These are phyloP conservation scores for Cercophora sp. DNA, from an alignment of 495 filamentous ascomycete genomes.

Conservation along the genomic window DNA sequence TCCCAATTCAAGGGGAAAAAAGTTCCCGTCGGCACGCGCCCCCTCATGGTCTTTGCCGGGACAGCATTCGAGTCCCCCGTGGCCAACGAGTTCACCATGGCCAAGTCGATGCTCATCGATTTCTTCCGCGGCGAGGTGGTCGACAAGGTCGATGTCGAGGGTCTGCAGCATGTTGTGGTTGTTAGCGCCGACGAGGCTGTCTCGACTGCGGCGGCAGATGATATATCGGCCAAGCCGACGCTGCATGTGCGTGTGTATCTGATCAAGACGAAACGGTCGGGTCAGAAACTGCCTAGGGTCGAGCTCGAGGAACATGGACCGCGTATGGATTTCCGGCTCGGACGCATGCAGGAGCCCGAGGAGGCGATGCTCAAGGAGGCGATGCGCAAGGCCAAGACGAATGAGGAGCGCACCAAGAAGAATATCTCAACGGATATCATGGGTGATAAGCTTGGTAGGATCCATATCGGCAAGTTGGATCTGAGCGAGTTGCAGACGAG, in stretches of 20 bases:
- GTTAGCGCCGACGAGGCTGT: constrained; percentile 61
- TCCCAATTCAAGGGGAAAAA: constrained; percentile 78
- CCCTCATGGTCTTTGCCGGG: constrained; percentile 82
- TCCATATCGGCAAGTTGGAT: constrained; percentile 91
- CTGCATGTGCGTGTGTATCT: constrained; percentile 83
- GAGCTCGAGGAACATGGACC: constrained; percentile 96
- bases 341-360: constrained; percentile 74
- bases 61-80: constrained; percentile 76
- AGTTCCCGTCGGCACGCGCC: constrained; percentile 76
- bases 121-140: constrained; percentile 72
- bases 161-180: constrained; percentile 81
- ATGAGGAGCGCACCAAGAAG: constrained; percentile 84
- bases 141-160: constrained; percentile 84
- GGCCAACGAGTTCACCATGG: constrained; percentile 68
- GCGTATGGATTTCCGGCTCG: constrained; percentile 87
- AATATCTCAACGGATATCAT: constrained; percentile 87
- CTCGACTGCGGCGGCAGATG: constrained; percentile 26
- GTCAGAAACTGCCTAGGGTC: constrained; percentile 80
- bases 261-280: constrained; percentile 78
- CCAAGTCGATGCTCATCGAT: constrained; percentile 84
- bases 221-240: constrained; percentile 56
- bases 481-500: constrained; percentile 82
- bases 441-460: constrained; percentile 91
- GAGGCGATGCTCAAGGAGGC: constrained; percentile 80
- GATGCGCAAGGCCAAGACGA: constrained; percentile 72